Conservation (phyloP, 2,329 filamentous ascomycete genomes). For the Colletotrichum orbiculare region DNA sequence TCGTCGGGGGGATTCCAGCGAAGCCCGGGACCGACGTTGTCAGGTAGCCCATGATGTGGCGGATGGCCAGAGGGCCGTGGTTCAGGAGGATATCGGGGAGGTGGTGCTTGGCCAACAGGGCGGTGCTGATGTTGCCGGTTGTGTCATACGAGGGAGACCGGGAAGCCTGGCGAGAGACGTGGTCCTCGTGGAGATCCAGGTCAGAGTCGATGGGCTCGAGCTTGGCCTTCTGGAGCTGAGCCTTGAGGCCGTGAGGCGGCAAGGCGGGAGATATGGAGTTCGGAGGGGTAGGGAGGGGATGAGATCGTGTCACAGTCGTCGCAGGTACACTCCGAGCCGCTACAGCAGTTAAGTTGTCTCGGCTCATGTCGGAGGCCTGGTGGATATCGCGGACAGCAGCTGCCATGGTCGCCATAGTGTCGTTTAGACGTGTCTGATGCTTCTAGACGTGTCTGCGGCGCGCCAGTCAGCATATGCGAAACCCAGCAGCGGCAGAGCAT, state of each 20-base stretch:
- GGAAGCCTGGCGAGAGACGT: slow-evolving; percentile 44
- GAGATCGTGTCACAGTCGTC: slow-evolving; percentile 66
- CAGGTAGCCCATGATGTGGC: slow-evolving; percentile 94
- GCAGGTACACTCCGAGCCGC: slow-evolving; percentile 72
- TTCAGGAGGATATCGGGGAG: slow-evolving; percentile 90
- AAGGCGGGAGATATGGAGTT: slow-evolving; percentile 94
- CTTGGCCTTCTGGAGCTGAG: slow-evolving; percentile 69
- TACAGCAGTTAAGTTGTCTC: slow-evolving; percentile 81
- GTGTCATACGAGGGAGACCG: slow-evolving; percentile 72
- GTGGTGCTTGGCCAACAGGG: slow-evolving; percentile 88
- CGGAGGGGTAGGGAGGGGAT: slow-evolving; percentile 86
- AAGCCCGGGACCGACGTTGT: slow-evolving; percentile 95
- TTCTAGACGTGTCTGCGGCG: slow-evolving; percentile 57
- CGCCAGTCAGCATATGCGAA: slow-evolving; percentile 39
- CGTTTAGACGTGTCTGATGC: slow-evolving; percentile 46
- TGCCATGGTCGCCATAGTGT: slow-evolving; percentile 73
- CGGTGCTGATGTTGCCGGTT: slow-evolving; percentile 83
- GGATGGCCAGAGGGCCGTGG: slow-evolving; percentile 92
- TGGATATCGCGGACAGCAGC: slow-evolving; percentile 76
- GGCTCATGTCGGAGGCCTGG: slow-evolving; percentile 65
- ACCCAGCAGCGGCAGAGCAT: slow-evolving; percentile 41
- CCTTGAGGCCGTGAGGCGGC: slow-evolving; percentile 82
- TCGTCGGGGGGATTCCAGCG: slow-evolving; percentile 86
- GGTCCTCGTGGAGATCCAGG: slow-evolving; percentile 76
- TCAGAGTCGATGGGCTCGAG: slow-evolving; percentile 83